A percentile compares a stretch with the other conserved stretches of the same genome.
Conservation (phyloP, 192 early-diverging fungal genomes). For the Coemansia sp. region DNA sequence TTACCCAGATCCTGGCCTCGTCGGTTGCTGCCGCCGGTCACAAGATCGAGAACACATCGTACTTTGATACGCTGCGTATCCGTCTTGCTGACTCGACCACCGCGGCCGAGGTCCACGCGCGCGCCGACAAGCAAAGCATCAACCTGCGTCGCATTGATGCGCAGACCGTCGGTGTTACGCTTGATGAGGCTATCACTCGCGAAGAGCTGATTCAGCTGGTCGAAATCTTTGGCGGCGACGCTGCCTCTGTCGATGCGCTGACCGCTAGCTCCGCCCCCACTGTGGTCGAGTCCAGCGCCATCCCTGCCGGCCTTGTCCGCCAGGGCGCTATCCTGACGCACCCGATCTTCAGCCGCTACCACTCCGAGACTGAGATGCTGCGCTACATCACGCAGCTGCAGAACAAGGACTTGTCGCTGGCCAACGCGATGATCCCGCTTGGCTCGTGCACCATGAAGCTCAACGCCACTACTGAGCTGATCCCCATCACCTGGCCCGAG, state of each 20-base stretch:
- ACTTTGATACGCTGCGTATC: constrained; percentile 95
- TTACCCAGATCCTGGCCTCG: constrained; percentile 80
- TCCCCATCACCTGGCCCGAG: constrained; percentile 99
- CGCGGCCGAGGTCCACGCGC: constrained; percentile 65
- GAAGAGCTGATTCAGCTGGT: constrained; percentile 80
- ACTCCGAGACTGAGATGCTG: constrained; percentile 98
- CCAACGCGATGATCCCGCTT: constrained; percentile 98
- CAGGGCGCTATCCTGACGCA: constrained; percentile 81
- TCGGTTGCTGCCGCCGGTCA: constrained; percentile 76
- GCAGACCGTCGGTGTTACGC: constrained; percentile 76
- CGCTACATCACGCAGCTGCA: constrained; percentile 94
- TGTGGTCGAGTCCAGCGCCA: constrained; percentile 49
- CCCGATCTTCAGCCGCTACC: constrained; percentile 92
- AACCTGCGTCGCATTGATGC: constrained; percentile 85
- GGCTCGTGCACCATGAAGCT: constrained; percentile 99
- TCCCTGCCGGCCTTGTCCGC: constrained; percentile 69
- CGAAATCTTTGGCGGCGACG: constrained; percentile 73
- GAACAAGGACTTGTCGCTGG: constrained; percentile 97
- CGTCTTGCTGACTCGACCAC: constrained; percentile 62
- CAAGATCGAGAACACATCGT: constrained; percentile 76
- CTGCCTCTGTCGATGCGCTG: constrained; percentile 54
- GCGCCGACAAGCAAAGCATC: constrained; percentile 74
- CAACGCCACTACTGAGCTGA: constrained; percentile 99
- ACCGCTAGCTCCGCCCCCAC: constrained; percentile 54
- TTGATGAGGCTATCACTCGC: constrained; percentile 90